Evolutionary conservation across 1,284 basidiomycete genomes (phyloP), one percentile per base, ranked within the genome.

Genomic region (Dichomitus squalens): DNA sequence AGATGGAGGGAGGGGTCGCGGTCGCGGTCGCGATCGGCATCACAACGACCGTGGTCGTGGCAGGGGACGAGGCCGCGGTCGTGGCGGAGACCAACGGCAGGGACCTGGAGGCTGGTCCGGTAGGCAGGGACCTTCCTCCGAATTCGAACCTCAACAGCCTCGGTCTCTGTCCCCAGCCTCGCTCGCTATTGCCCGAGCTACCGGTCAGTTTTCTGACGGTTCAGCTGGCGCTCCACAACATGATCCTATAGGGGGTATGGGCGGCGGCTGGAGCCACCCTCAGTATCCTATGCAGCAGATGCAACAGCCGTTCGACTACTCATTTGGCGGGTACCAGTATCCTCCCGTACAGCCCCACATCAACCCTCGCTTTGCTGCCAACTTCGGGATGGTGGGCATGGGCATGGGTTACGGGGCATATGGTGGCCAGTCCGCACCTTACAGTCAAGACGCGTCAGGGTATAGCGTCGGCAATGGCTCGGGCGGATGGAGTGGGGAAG

Each of bases 281-380:
- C 64, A 67, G 43, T 60, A 64, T 48, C 50, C 66, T 27, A 55
- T 49, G 55, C 64, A 62, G 47, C 41, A 61, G 52, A 66, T 64
- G 29, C 58, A 66, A 44, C 64, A 62, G 47, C 38, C 64, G 49
- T 67, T 64, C 34, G 59, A 67, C 49, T 67, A 61, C 50, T 56
- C 61, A 23, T 65, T 59, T 40, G 58, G 62, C 36, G 29, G 29
- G 29, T 66, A 75, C 49, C 73, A 76, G 49, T 74, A 77, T 52
- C 70, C 73, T 21, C 81, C 79, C 46, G 77, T 91, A 18, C 89
- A 90, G 64, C 90, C 90, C n/a, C 90, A 92, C 67, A 89, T 91
- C 63, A 91, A 92, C 69, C 90, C 90, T 12, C 79, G 85, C 12
- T 92, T 92, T 70, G 78, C 78, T 25, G 80, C 81, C 52, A 75